These are phyloP conservation scores for Ambrosiella beaveri DNA, from an alignment of 2,329 filamentous ascomycete genomes.

Conservation along the genomic window DNA sequence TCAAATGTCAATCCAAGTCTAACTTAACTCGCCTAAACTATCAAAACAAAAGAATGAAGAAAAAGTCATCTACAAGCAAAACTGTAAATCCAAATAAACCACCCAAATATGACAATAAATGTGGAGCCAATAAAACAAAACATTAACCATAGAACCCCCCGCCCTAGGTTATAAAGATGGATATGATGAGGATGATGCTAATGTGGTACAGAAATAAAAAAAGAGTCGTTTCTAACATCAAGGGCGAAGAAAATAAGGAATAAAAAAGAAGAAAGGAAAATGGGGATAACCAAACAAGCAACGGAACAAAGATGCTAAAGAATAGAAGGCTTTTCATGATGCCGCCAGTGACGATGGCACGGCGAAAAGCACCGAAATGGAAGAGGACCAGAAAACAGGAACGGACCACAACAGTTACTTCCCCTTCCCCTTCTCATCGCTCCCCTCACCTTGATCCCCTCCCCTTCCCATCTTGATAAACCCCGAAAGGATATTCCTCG, in stretches of 20 bases:
- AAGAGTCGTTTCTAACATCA: not conserved
- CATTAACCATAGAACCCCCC: not conserved
- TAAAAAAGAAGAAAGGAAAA: constrained; percentile 5
- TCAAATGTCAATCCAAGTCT: not conserved
- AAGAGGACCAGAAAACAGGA: not conserved
- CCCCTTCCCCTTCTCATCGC: not conserved
- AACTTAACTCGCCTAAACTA: too few species aligned
- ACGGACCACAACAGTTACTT: not conserved
- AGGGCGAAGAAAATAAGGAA: not conserved
- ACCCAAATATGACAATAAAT: constrained; percentile 1
- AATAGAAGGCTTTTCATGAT: too few species aligned
- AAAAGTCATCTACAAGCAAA: not conserved
- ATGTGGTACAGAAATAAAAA: not conserved
- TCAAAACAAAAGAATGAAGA: constrained; percentile 3
- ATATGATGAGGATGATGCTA: not conserved
- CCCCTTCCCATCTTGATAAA: constrained; percentile 28
- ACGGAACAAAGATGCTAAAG: too few species aligned
- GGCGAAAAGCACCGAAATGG: too few species aligned
- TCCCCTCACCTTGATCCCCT: constrained; percentile 18
- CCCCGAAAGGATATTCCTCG: constrained; percentile 26
- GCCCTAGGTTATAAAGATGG: not conserved
- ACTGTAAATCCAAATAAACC: not conserved
- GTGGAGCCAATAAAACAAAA: not conserved
- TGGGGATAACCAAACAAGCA: too few species aligned
- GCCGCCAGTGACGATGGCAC: too few species aligned